These are phyloP conservation scores for Ophiobolus disseminans DNA, from an alignment of 2,329 filamentous ascomycete species.

Conservation along the genomic window DNA sequence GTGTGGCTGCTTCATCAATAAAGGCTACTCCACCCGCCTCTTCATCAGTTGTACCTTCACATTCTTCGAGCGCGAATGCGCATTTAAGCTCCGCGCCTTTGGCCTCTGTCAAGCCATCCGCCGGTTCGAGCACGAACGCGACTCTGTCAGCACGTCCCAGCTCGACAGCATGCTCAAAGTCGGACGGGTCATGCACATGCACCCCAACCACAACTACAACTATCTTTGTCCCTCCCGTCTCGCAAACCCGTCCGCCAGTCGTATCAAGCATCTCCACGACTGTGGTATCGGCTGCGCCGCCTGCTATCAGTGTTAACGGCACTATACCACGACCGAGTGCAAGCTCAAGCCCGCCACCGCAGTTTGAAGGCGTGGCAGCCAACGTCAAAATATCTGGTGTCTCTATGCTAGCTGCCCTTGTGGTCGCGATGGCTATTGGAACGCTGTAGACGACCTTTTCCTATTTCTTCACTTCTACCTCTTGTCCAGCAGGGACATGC, in stretches of 20 bases:
- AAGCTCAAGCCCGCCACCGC: constrained; percentile 17
- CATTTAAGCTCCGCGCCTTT: too few relatives aligned
- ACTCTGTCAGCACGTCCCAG: constrained; percentile 6
- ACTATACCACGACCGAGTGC: constrained; percentile 20
- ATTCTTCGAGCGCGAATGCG: constrained; percentile 6
- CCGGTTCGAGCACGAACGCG: constrained; percentile 7
- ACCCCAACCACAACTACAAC: constrained; percentile 32
- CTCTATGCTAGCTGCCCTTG: constrained; percentile 28
- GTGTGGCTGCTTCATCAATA: not conserved
- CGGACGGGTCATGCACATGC: constrained; percentile 14
- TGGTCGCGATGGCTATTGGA: constrained; percentile 25
- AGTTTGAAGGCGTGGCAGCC: constrained; percentile 36
- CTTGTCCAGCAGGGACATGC: not conserved
- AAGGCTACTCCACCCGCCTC: constrained; percentile 17
- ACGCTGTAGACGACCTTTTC: constrained; percentile 27
- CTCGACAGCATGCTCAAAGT: constrained; percentile 13
- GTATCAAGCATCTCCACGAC: constrained; percentile 14
- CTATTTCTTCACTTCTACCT: constrained; percentile 14
- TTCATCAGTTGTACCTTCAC: constrained; percentile 1
- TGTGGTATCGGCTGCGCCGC: constrained; percentile 19
- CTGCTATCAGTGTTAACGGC: constrained; percentile 35
- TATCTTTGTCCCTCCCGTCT: constrained; percentile 26
- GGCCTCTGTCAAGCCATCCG: constrained; percentile 8
- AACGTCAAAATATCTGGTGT: constrained; percentile 19
- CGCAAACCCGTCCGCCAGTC: constrained; percentile 14